Evolutionary conservation across 1,284 basidiomycete genomes (phyloP), one percentile per base, ranked within the genome.

Genomic region (Irpex rosettiformis): DNA sequence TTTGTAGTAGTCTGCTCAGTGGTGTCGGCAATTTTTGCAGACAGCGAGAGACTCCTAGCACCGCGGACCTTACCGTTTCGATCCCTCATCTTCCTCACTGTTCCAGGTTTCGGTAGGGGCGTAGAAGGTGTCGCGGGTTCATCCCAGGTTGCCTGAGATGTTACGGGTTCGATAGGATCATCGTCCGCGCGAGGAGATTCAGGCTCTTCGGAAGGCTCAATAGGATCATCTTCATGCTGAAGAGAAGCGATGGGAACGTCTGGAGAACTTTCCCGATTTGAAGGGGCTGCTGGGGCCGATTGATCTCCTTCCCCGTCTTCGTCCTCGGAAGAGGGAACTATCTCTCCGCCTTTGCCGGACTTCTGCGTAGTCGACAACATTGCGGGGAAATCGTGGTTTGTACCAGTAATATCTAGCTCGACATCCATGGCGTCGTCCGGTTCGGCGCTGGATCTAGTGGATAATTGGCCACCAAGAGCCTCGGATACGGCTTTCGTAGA

Each of bases 81-180:
- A 45, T 72, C 68, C 67, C 72, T 77, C 69, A 78, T 75, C 55
- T 71, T 71, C 55, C 69, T 70, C 21, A 68, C 62, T 7, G 72
- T 65, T 11, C 73, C 68, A 4, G 69, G 65, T 11, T 67, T 68
- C 30, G 70, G 66, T 0, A 63, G 64, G 5, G 62, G 55, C 6
- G 66, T 62, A 22, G 68, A 63, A 6, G 68, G 66, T 18, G 65
- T 59, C 8, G 62, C 60, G 16, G 52, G 53, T 49, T 24, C 37
- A 45, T 21, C 25, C 27, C 13, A 16, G 52, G 52, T 22, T 52
- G 28, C 29, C 21, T 28, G 55, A 45, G 6, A 22, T 27, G 3
- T 11, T 47, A 52, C 59, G 10, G 42, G 30, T 58, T 75, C 73
- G 43, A 73, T 75, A 28, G 71, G 68, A 51, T 77, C 74, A 22